These are phyloP conservation scores for Agastache rugosa DNA, from an alignment of 257 asterid species.

Conservation along the genomic window DNA sequence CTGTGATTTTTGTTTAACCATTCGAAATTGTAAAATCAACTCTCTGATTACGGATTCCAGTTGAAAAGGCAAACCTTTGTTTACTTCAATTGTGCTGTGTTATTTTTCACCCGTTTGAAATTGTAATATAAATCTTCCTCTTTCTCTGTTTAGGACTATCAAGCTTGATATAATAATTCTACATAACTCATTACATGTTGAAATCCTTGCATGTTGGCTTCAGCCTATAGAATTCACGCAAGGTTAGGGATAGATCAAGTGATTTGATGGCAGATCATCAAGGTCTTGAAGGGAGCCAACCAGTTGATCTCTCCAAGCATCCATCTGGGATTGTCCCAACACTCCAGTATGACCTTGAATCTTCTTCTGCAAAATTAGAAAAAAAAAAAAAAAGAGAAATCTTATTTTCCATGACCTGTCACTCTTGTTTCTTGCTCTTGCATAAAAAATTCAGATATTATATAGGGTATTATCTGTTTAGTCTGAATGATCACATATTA, in stretches of 20 bases:
- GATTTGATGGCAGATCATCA: conserved; percentile 75
- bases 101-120: no score
- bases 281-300: conserved; percentile 72
- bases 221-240: neutral
- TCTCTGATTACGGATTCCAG: no score
- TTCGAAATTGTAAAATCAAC: no score
- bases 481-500: neutral
- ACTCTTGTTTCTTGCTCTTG: neutral
- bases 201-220: no score
- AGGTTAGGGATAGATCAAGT: conserved; percentile 9
- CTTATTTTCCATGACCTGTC: neutral
- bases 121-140: no score
- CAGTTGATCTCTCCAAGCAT: conserved; percentile 77
- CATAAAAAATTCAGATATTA: neutral
- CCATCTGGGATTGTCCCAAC: conserved; percentile 91
- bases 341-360: conserved; percentile 62
- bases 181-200: no score
- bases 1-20: no score
- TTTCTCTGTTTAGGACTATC: no score
- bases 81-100: no score
- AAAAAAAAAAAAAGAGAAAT: neutral
- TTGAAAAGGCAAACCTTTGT: no score
- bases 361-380: neutral
- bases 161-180: no score
- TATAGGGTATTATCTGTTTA: neutral